Evolutionary conservation across 2,329 filamentous ascomycete species (phyloP), one percentile per base, ranked within the genome.

Genomic region (Scopulariopsis brevicaulis): DNA sequence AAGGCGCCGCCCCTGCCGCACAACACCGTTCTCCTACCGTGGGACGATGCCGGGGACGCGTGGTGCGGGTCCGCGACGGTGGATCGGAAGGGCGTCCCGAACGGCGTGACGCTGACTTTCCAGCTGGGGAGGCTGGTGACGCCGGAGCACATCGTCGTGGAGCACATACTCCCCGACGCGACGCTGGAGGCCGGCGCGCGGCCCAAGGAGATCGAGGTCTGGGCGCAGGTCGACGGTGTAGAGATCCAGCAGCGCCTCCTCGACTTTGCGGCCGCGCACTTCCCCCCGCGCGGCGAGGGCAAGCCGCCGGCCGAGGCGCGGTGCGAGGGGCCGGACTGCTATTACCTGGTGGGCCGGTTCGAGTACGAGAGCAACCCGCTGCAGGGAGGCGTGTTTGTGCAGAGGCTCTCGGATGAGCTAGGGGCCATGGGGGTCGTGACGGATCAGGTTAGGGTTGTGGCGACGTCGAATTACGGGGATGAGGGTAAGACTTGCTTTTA

Each of bases 11-110:
- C 56, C 53, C 64, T 54, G 10, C 72, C 77, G 1, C 77, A 79
- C 0, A 65, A 73, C n/a, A 69, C 76, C 0, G 90, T 87, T 1
- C 76, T 96, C 2, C 55, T 59, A 1, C 72, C 76, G 3, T 96
- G 92, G 90, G 75, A 84, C 11, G 89, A 96, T 54, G 80, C 86
- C 37, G 89, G 88, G 22, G 89, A 97, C 61, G 95, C 90, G 70
- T 97, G 90, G 88, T 97, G 93, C 69, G 84, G 86, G 4, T 78
- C 75, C 0, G 67, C 65, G 3, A 71, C 73, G 0, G 62, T 66
- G 12, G 72, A 77, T 54, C 68, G 68, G 15, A 71, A 73, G 18
- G 70, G 71, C 12, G 22, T n/a, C n/a, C 66, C 68, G 18, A 77
- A 79, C 54, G 82, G 83, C 43, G 82, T 84, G 1, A 81, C 83